These are phyloP conservation scores for Arabis alpina DNA, from an alignment of 345 rosid species.

Conservation along the genomic window DNA sequence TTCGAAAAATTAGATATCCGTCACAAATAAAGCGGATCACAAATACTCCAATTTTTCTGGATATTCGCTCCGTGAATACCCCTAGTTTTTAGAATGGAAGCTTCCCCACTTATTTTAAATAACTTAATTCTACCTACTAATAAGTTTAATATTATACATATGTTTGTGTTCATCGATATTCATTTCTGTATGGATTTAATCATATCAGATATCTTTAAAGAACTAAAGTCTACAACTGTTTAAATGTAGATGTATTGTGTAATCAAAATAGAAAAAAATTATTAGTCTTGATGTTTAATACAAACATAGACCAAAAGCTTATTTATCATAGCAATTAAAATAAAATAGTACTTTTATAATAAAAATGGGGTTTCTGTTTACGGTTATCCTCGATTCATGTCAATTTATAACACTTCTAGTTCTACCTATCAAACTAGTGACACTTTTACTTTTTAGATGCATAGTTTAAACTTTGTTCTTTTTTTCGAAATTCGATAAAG, in stretches of 20 bases:
- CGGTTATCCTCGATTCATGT: slow-evolving; percentile 1
- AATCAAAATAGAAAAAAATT: no score
- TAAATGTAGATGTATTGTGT: neutral
- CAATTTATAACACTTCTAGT: slow-evolving; percentile 14
- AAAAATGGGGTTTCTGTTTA: neutral
- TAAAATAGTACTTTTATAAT: neutral
- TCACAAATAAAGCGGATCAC: no score
- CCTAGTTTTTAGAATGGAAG: slow-evolving; percentile 18
- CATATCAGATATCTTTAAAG: no score
- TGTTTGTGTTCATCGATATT: slow-evolving; percentile 3
- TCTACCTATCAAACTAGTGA: slow-evolving; percentile 8
- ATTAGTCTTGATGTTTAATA: no score
- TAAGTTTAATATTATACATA: slow-evolving; percentile 9
- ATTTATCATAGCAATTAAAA: no score
- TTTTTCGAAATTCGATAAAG: slow-evolving; percentile 37
- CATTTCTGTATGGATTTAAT: no score
- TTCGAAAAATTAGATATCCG: no score
- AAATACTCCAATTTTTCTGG: no score
- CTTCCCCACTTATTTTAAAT: neutral
- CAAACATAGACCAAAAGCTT: no score
- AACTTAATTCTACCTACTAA: no score
- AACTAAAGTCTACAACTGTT: no score
- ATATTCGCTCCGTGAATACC: no score
- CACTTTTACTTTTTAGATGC: slow-evolving; percentile 6
- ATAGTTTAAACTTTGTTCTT: slow-evolving; percentile 12